Conservation (phyloP, 2,329 filamentous ascomycete species). For the Aureobasidium uvarum region DNA sequence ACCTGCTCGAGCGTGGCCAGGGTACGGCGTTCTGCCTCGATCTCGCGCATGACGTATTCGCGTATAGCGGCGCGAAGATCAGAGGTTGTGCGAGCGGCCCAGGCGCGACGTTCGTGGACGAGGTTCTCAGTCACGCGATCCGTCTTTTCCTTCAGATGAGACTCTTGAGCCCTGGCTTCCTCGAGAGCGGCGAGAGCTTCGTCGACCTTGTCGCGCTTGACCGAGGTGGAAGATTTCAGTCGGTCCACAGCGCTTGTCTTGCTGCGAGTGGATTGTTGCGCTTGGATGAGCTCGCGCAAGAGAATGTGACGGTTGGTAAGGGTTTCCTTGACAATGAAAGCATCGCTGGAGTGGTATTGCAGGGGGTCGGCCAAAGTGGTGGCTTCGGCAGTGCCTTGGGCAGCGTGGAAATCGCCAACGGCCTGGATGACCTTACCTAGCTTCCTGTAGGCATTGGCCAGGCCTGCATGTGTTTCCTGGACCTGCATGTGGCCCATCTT, state of each 20-base stretch:
- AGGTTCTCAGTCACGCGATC: conserved; percentile 86
- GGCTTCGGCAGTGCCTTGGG: conserved; percentile 93
- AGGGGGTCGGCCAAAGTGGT: conserved; percentile 92
- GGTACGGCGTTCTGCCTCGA: conserved; percentile 89
- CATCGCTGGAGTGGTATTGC: conserved; percentile 91
- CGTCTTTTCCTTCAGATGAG: conserved; percentile 79
- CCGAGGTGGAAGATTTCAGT: conserved; percentile 79
- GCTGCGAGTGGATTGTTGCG: conserved; percentile 78
- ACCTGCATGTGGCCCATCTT: conserved; percentile 83
- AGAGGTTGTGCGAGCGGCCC: conserved; percentile 83
- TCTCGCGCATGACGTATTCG: conserved; percentile 91
- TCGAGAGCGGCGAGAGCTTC: conserved; percentile 91
- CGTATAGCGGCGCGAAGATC: conserved; percentile 81
- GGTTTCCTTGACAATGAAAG: conserved; percentile 97
- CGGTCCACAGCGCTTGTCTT: conserved; percentile 85
- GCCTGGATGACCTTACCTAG: conserved; percentile 91
- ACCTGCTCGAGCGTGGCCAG: conserved; percentile 92
- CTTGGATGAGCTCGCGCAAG: conserved; percentile 86
- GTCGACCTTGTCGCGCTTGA: conserved; percentile 93
- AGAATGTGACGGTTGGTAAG: conserved; percentile 97
- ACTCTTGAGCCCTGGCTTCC: conserved; percentile 79
- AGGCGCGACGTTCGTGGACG: conserved; percentile 81
- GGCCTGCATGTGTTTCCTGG: conserved; percentile 84
- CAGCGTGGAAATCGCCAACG: conserved; percentile 91
- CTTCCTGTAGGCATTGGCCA: conserved; percentile 89